Evolutionary conservation across 495 filamentous ascomycete species (phyloP), one percentile per base, ranked within the genome.

Genomic region (Hypoxylon rickii): DNA sequence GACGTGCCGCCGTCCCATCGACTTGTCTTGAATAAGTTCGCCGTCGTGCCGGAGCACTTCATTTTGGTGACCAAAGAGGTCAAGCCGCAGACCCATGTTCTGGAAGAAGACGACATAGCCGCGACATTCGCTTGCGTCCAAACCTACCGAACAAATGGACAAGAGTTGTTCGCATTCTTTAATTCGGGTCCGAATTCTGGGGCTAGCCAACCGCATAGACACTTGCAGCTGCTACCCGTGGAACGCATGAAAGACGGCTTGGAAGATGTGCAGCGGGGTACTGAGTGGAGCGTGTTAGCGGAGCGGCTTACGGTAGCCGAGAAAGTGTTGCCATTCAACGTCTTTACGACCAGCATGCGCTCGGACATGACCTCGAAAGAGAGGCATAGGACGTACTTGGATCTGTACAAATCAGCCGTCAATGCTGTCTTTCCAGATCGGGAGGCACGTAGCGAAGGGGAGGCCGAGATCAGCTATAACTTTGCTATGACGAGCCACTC

Each of bases 1-100:
- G 72, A 81, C 11, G 67, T 87, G 7, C 77, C 81, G 0, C 69
- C 72, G 0, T 73, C 74, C 6, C 88, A 93, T 69, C 70, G 78
- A 51, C 76, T 93, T 31, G 82, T 93, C 19, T 73, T 95, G 40
- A 93, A 93, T 73, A 93, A 92, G 66, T 95, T 83, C 64, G 87
- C 90, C 13, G 79, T 95, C 15, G 89, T 92, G 22, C 80, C 82
- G 0, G 79, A 89, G 42, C 90, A 95, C 68, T 90, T 89, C 71
- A 90, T 95, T 52, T 77, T 95, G 42, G 80, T 85, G 0, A 95
- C 90, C 1, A 82, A 66, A 41, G 70, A 68, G 16, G 85, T 87
- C 75, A 82, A 86, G 56, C 66, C 73, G 2, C 90, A 93, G 70
- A 88, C 86, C 0, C 76, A 89, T 60, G 48, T 90, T 0, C 73